Evolutionary conservation across 2,329 filamentous ascomycete genomes (phyloP).

Genomic region (Fusarium sp.): DNA sequence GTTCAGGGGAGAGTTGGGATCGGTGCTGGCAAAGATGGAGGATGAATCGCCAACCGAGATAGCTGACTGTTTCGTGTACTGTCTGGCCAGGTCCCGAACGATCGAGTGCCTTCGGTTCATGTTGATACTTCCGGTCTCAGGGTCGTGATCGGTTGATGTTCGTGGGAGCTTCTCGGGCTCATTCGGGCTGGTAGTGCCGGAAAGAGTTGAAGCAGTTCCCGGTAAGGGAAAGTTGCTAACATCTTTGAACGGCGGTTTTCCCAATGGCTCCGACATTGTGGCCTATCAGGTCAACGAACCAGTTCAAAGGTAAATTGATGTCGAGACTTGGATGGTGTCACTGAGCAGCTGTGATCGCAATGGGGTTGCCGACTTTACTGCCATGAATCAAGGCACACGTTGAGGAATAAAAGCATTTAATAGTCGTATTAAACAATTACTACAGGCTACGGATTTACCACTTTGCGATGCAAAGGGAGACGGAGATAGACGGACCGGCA

Average conservation of each 20-base stretch:
- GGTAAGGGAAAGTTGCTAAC: background rate
- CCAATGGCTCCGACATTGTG: background rate
- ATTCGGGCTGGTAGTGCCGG: background rate
- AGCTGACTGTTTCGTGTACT: background rate
- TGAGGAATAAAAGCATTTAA: background rate
- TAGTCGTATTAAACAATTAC: background rate
- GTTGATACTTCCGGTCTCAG: background rate
- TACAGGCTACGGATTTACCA: background rate
- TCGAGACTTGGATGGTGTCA: background rate
- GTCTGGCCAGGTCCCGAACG: background rate
- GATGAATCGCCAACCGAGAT: background rate
- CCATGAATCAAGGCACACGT: too few relatives aligned
- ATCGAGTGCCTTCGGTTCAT: background rate
- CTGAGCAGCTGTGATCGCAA: background rate
- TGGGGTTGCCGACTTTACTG: background rate
- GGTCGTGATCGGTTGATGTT: background rate
- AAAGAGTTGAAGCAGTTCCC: background rate
- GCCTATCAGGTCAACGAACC: too few relatives aligned
- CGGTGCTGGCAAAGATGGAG: background rate
- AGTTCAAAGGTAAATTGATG: background rate
- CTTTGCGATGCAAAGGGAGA: background rate
- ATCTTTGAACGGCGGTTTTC: too few relatives aligned
- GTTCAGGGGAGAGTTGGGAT: constrained; percentile 44
- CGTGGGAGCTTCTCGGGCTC: background rate
- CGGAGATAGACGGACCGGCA: background rate